phyloP scores from a whole-genome alignment of 176 grass and related monocot species.

The Puya raimondii region DNA sequence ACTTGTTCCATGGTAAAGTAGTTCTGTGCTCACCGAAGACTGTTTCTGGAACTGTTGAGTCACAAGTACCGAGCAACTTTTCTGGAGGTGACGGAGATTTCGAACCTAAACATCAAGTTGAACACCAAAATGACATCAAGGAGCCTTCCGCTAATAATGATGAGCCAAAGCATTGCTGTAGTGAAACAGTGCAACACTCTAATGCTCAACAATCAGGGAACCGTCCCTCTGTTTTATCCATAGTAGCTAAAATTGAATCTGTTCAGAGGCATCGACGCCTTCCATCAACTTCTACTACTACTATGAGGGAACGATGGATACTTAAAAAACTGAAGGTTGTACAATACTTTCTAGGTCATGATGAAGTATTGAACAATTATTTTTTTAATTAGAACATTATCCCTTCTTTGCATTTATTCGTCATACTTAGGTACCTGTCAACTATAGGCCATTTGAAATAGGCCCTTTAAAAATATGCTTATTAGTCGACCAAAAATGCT shows the following conservation, averaged over 20 bases:
- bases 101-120: neutral
- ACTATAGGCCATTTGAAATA: too few relatives aligned
- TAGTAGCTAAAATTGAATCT: constrained; percentile 27
- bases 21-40: constrained; percentile 32
- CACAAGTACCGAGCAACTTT: constrained; percentile 21
- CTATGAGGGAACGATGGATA: constrained; percentile 67
- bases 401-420: too few relatives aligned
- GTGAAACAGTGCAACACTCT: neutral
- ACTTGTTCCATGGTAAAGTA: constrained; percentile 24
- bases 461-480: too few relatives aligned
- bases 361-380: too few relatives aligned
- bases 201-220: neutral
- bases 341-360: neutral
- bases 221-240: constrained; percentile 12
- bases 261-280: constrained; percentile 33
- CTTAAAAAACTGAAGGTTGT: constrained; percentile 68
- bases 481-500: too few relatives aligned
- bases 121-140: neutral
- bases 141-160: constrained; percentile 11
- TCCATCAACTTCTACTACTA: constrained; percentile 35
- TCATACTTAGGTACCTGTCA: too few relatives aligned
- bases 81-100: constrained; percentile 9
- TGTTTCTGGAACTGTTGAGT: constrained; percentile 26
- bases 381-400: too few relatives aligned
- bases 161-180: constrained; percentile 9